phyloP scores from a whole-genome alignment of 805 yeast genomes.

The Lachancea fermentati region DNA sequence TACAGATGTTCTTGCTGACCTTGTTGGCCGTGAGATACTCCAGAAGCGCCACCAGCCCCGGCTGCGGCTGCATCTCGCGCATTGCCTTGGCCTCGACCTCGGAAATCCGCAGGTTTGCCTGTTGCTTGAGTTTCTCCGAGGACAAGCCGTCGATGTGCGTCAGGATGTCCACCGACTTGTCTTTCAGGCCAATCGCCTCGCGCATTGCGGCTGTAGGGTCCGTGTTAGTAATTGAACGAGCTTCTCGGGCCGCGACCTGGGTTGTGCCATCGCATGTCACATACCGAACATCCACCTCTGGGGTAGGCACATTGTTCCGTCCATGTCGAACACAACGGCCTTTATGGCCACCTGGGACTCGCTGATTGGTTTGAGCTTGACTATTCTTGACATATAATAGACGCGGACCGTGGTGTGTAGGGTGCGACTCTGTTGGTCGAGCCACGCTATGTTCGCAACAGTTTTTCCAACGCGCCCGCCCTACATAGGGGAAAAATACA shows the following conservation, averaged over 20 bases:
- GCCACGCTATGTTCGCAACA: too few species aligned
- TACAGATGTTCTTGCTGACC: conserved; percentile 52
- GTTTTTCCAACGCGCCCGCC: conserved; percentile 1
- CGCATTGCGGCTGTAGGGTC: conserved; percentile 47
- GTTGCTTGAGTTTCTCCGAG: conserved; percentile 33
- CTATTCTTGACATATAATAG: not conserved
- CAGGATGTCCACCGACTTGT: conserved; percentile 46
- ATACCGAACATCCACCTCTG: conserved; percentile 51
- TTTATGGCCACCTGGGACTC: conserved; percentile 23
- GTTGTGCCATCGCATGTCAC: too few species aligned
- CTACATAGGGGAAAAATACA: not conserved
- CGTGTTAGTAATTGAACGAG: not conserved
- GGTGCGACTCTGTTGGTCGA: too few species aligned
- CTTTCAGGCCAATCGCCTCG: conserved; percentile 45
- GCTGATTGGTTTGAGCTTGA: not conserved
- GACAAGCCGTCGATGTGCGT: conserved; percentile 41
- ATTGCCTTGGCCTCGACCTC: conserved; percentile 58
- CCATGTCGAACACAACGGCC: conserved; percentile 73
- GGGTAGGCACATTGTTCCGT: conserved; percentile 67
- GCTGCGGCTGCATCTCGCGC: conserved; percentile 48
- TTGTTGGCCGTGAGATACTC: conserved; percentile 23
- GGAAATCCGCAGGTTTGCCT: conserved; percentile 43
- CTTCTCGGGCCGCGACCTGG: too few species aligned
- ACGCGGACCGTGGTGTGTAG: too few species aligned
- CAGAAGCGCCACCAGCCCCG: conserved; percentile 43